Evolutionary conservation across 1,284 basidiomycete genomes (phyloP), one percentile per base, ranked within the genome.

Genomic region (Ganoderma sinense): DNA sequence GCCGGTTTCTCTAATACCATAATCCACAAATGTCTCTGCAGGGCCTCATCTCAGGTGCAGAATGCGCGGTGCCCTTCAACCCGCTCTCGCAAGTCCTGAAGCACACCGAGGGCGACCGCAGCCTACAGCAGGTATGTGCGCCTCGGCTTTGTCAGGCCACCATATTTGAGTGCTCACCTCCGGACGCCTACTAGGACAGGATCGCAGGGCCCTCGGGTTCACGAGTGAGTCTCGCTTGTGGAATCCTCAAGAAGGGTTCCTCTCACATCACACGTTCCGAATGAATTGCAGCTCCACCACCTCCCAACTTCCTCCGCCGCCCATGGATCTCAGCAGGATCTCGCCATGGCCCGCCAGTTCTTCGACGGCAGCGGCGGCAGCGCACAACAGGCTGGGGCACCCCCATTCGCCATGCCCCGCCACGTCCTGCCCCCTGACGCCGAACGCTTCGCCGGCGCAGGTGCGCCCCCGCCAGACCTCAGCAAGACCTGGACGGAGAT

Each of bases 1-100:
- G 39, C 59, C 23, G 5, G 18, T 8, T 39, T 7, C 56, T 36
- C 29, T 13, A 3, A 33, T 43, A 31, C 2, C 18, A 18, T 29
- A 33, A 33, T 16, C 58, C 23, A 48, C 48, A 48, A 18, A 93
- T 94, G 92, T 93, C 92, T 26, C 85, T 94, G 64, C 91, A 92
- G 82, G 86, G 89, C 69, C 88, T 98, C 72, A 90, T 98, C 74
- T 96, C 94, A 67, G 97, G 96, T 73, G 90, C 96, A 66, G 97
- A 97, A 82, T 98, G 97, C 82, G 93, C 93, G 10, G 89, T 91
- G 29, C 87, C 91, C 7, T 88, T 92, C 67, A 99, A 98, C 79
- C 96, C 97, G 4, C 86, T 99, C 40, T 91, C 94, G 23, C 94
- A 96, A 77, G 92, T 99, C 56, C 86, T 97, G 70, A 98, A 98